Conservation (phyloP, 768 basidiomycete genomes). For the Rickenella mellea region DNA sequence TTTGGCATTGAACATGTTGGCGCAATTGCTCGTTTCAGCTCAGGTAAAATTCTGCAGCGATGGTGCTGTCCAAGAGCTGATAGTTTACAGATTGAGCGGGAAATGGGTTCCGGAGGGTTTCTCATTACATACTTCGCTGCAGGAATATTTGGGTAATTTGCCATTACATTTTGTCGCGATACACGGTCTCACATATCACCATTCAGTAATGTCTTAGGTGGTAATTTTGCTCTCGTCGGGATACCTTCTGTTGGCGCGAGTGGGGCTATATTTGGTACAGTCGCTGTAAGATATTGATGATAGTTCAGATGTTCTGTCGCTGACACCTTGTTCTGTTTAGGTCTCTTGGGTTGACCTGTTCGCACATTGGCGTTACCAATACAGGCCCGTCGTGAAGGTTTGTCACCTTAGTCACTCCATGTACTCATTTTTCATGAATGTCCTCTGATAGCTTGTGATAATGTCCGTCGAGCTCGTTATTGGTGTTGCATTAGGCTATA, state of each 20-base stretch:
- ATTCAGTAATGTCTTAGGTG: slow-evolving; percentile 73
- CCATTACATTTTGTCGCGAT: slow-evolving; percentile 3
- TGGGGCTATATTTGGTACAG: slow-evolving; percentile 85
- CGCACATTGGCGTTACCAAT: slow-evolving; percentile 87
- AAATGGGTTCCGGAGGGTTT: slow-evolving; percentile 87
- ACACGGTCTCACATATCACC: neutral
- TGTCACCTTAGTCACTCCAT: slow-evolving; percentile 6
- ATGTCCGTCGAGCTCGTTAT: slow-evolving; percentile 83
- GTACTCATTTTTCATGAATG: neutral
- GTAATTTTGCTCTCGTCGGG: slow-evolving; percentile 87
- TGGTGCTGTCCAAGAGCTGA: slow-evolving; percentile 5
- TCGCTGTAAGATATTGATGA: slow-evolving; percentile 44
- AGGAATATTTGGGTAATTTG: slow-evolving; percentile 81
- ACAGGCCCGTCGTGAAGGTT: slow-evolving; percentile 74
- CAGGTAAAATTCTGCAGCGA: slow-evolving; percentile 35
- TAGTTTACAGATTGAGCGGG: slow-evolving; percentile 63
- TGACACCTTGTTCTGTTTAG: slow-evolving; percentile 17
- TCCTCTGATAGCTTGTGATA: slow-evolving; percentile 51
- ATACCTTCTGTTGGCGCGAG: slow-evolving; percentile 86
- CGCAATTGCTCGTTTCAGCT: slow-evolving; percentile 70
- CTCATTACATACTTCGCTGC: slow-evolving; percentile 80
- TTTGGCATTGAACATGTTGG: slow-evolving; percentile 81
- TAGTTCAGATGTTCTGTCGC: neutral
- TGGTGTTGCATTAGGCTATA: slow-evolving; percentile 77
- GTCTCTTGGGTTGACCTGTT: slow-evolving; percentile 83